These are phyloP conservation scores for Astraeus odoratus DNA, from an alignment of 768 basidiomycete genomes.

Conservation along the genomic window DNA sequence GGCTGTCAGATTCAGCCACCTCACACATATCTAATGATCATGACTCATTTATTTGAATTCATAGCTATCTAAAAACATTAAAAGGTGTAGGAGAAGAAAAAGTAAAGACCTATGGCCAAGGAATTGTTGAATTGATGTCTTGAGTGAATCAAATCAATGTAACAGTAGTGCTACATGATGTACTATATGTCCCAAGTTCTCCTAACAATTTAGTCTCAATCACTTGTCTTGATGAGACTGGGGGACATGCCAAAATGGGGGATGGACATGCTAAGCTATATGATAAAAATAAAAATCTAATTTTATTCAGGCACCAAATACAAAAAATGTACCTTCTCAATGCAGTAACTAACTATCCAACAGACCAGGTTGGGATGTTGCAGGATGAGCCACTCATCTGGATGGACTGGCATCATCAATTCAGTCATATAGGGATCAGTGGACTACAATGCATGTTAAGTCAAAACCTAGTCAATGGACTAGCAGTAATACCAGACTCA, in stretches of 20 bases:
- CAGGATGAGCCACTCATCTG: not conserved
- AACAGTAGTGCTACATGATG: not conserved
- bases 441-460: not conserved
- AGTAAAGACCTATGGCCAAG: not conserved
- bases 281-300: not conserved
- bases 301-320: not conserved
- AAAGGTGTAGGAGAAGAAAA: not conserved
- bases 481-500: not conserved
- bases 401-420: not conserved
- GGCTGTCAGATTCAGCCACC: slow-evolving; percentile 2
- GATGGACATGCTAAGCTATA: not conserved
- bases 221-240: not conserved
- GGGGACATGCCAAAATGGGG: not conserved
- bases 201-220: too few relatives aligned
- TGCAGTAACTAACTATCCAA: not conserved
- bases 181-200: not conserved
- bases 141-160: not conserved
- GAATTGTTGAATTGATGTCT: not conserved
- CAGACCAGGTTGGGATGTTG: not conserved
- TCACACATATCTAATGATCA: slow-evolving; percentile 1
- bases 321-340: not conserved
- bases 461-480: not conserved
- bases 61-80: not conserved
- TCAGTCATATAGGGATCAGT: not conserved
- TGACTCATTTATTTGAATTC: not conserved